Evolutionary conservation across 345 rosid species (phyloP).

Genomic region (Brassica juncea): DNA sequence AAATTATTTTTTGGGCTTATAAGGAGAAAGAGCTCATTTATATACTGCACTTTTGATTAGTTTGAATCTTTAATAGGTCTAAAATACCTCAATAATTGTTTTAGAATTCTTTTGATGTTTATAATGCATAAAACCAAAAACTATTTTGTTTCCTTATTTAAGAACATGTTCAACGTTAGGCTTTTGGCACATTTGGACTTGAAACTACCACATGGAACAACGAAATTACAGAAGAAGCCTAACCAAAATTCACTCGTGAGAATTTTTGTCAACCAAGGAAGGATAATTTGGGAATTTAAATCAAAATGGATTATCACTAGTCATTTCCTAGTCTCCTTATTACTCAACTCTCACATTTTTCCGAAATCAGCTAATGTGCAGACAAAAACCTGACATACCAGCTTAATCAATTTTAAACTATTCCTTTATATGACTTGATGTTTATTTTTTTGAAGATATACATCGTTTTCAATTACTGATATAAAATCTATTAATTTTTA

Average conservation of each 20-base stretch:
- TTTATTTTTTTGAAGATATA: too few relatives aligned
- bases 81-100: too few relatives aligned
- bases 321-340: slow-evolving; percentile 37
- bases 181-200: background rate
- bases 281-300: background rate
- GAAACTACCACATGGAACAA: background rate
- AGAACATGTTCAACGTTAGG: background rate
- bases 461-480: too few relatives aligned
- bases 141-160: background rate
- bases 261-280: slow-evolving; percentile 29
- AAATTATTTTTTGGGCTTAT: too few relatives aligned
- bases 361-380: background rate
- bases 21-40: too few relatives aligned
- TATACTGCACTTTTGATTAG: too few relatives aligned
- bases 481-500: too few relatives aligned
- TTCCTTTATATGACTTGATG: too few relatives aligned
- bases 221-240: background rate
- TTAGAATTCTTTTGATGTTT: background rate
- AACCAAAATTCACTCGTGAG: slow-evolving; percentile 16
- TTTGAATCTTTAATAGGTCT: too few relatives aligned
- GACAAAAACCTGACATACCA: slow-evolving; percentile 28
- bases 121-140: background rate
- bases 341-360: slow-evolving; percentile 16
- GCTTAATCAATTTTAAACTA: slow-evolving; percentile 19
- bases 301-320: background rate